Percentiles rank a stretch among this genome's conserved stretches.
Evolutionary conservation across 2,329 filamentous ascomycete species (phyloP).

Genomic region (Beauveria pseudobassiana): DNA sequence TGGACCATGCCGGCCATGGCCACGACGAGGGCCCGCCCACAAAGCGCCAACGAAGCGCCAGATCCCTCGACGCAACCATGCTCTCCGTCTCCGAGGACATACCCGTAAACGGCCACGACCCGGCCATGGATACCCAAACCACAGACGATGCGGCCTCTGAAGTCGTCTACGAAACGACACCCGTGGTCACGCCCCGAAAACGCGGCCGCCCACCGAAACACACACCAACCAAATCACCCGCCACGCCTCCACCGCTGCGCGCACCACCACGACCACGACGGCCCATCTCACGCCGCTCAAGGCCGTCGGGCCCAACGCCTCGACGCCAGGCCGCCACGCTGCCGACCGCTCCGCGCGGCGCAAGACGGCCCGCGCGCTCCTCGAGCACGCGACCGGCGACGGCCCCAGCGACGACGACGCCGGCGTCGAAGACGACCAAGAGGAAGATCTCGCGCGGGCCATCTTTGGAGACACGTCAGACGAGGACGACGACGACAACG

Average conservation of each 20-base stretch:
- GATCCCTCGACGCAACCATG: not conserved
- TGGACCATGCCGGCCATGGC: slow-evolving; percentile 1
- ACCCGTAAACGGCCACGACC: not conserved
- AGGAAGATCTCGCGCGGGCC: slow-evolving; percentile 48
- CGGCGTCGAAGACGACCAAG: slow-evolving; percentile 60
- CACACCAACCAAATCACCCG: slow-evolving; percentile 19
- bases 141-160: not conserved
- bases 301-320: slow-evolving; percentile 24
- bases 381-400: slow-evolving; percentile 61
- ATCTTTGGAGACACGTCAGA: slow-evolving; percentile 51
- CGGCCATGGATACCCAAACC: not conserved
- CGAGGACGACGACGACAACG: slow-evolving; percentile 13
- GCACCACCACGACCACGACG: slow-evolving; percentile 14
- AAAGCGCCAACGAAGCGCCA: slow-evolving; percentile 7
- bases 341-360: slow-evolving; percentile 79
- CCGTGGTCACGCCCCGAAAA: slow-evolving; percentile 27
- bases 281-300: slow-evolving; percentile 33
- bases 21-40: slow-evolving; percentile 4
- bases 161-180: slow-evolving; percentile 12
- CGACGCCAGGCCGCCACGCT: slow-evolving; percentile 59
- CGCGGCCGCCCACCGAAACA: slow-evolving; percentile 25
- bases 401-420: slow-evolving; percentile 64
- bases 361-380: slow-evolving; percentile 72
- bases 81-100: not conserved
- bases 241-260: slow-evolving; percentile 26